These are phyloP conservation scores for Russula sp. DNA, from an alignment of 768 basidiomycete species.

Conservation along the genomic window DNA sequence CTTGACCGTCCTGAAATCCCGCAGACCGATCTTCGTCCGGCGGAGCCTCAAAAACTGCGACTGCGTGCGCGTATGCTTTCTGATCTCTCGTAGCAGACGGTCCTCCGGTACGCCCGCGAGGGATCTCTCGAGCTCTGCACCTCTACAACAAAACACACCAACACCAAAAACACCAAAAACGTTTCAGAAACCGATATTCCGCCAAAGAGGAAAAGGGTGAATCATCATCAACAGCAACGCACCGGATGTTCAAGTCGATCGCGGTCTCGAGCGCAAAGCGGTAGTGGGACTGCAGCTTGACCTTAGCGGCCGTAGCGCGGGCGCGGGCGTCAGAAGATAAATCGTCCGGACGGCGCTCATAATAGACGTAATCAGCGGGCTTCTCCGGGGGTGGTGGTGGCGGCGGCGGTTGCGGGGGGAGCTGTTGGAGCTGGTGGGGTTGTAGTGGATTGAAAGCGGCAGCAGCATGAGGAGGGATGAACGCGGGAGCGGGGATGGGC, in stretches of 20 bases:
- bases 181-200: too few relatives aligned
- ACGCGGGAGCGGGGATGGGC: background rate
- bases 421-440: background rate
- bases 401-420: background rate
- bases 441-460: background rate
- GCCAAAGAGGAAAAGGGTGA: background rate
- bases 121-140: conserved; percentile 78
- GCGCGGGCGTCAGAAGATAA: conserved; percentile 78
- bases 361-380: conserved; percentile 83
- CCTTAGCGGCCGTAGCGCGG: conserved; percentile 82
- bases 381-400: conserved; percentile 25
- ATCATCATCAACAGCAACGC: conserved; percentile 15
- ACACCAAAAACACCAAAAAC: too few relatives aligned
- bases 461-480: background rate
- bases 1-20: conserved; percentile 94
- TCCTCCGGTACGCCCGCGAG: conserved; percentile 73
- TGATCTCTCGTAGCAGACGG: conserved; percentile 71
- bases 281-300: conserved; percentile 95
- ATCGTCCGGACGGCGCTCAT: conserved; percentile 67
- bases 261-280: conserved; percentile 94
- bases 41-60: conserved; percentile 80
- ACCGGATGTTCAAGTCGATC: conserved; percentile 93
- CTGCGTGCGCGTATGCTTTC: conserved; percentile 57
- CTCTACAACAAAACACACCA: conserved; percentile 38
- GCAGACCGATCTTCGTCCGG: conserved; percentile 82